Base-by-base conservation (phyloP, 163 green algal genomes). In the Smithsoniella earleae region DNA sequence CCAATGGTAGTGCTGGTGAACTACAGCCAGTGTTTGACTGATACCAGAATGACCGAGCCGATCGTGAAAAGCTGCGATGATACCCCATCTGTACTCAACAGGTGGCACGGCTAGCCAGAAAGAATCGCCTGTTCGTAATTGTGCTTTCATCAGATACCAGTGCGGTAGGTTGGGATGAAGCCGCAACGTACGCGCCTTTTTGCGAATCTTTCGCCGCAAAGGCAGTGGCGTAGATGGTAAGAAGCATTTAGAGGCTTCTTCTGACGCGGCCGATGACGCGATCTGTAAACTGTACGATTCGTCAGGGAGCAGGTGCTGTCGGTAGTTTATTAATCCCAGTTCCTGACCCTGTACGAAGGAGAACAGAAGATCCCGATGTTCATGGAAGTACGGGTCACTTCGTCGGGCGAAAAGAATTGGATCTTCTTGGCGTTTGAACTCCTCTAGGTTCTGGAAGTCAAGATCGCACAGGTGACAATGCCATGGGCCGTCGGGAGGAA, bases 1-100 rank as follows among this genome's bases (percentile, higher is more conserved):
- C 75, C 65, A 79, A 43, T 79, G 75, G 38, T 73, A 79, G 34
- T 73, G 46, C 28, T 75, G 64, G 22, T 75, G 62, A 10, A 75
- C n/a, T 27, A 44, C 64, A 37, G 46, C 31, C 20, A 73, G 25
- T 20, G 46, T 75, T 36, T 79, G 63, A n/a, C 64, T 58, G 3
- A 76, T 36, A 44, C 75, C 65, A 66, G 65, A 33, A 62, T 76
- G 75, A 16, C 65, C 31, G 2, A 73, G 37, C 37, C 34, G 36
- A 54, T 79, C 75, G 46, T 79, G 66, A 16, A 74, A 40, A 2
- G 31, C 3, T 20, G 28, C 2, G 27, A 76, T 79, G 33, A 76
- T 37, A 64, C 37, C 66, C 75, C 75, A 79, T 2, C 75, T 31
- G 33, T 52, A 76, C 27, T 73, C 37, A 25, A 79, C 36, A 22